Conservation (phyloP, 768 basidiomycete species). For the Boletus rufocinnamomeus region DNA sequence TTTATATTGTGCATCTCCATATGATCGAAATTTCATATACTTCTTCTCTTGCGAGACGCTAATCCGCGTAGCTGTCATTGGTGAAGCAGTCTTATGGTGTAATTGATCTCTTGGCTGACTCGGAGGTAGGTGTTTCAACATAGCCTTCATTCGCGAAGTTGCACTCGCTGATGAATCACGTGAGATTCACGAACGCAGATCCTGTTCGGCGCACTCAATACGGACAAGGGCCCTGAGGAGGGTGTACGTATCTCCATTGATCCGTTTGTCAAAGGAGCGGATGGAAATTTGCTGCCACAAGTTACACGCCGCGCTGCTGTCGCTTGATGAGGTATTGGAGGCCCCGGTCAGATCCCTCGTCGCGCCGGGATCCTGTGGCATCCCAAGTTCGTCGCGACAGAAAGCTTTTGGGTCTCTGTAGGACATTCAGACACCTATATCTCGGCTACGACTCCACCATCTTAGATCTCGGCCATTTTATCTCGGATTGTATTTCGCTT, state of each 20-base stretch:
- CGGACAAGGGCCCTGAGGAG: neutral
- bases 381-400: neutral
- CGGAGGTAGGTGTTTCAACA: neutral
- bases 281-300: neutral
- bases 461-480: neutral
- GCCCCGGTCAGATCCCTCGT: neutral
- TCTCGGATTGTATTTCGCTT: neutral
- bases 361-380: too few relatives aligned
- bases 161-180: neutral
- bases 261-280: neutral
- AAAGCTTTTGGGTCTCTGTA: neutral
- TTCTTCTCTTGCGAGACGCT: neutral
- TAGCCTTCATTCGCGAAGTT: neutral
- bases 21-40: neutral
- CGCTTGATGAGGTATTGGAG: neutral
- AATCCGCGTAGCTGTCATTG: neutral
- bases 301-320: neutral
- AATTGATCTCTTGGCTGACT: neutral
- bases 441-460: neutral
- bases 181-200: neutral
- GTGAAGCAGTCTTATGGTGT: neutral
- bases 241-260: neutral
- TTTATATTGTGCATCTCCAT: neutral
- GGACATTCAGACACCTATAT: too few relatives aligned
- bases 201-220: neutral